Evolutionary conservation across 2,329 filamentous ascomycete species (phyloP), one percentile per base, ranked within the genome.

Genomic region (Curvularia hawaiiensis): DNA sequence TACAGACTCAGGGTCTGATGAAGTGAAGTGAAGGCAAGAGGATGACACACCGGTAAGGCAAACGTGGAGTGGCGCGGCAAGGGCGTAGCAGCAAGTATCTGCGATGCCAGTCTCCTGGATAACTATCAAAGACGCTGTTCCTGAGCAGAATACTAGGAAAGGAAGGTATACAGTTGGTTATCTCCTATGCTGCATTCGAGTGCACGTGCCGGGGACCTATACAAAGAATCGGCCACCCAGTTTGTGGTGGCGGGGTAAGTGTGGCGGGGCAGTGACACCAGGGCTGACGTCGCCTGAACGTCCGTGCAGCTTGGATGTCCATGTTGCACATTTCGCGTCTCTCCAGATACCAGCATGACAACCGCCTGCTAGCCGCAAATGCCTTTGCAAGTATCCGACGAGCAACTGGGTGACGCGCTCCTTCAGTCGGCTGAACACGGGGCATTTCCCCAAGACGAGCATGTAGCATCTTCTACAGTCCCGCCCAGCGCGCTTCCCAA

Each of bases 371-470:
- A 56, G 47, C 40, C 40, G 41, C 58, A 58, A 50, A 76, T 76
- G 74, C 45, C 70, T 50, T 62, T 64, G 51, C 62, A 66, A 59
- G 62, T 69, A 44, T 70, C 72, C 22, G 64, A 72, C 41, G 65
- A 75, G 28, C 69, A 72, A 49, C 75, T 88, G 52, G 85, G 84
- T 63, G 80, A 84, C 59, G 86, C 86, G 4, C 78, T 92, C 41
- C 84, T 91, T 55, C 79, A 86, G 59, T 90, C 88, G 67, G 83
- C 89, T 52, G 76, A 81, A 46, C 75, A 84, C 45, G 83, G 83
- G 56, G 74, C 75, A 30, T 87, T 86, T 65, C 85, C 85, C 16
- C 83, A 84, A 22, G 79, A 80, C 33, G 85, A 87, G 73, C 71
- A 80, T 60, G 75, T 87, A 52, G 78, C 83, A 60, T 81, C 84